Percentiles rank a stretch among this genome's conserved stretches.
Conservation (phyloP, 768 basidiomycete species). For the Mycena galericulata region DNA sequence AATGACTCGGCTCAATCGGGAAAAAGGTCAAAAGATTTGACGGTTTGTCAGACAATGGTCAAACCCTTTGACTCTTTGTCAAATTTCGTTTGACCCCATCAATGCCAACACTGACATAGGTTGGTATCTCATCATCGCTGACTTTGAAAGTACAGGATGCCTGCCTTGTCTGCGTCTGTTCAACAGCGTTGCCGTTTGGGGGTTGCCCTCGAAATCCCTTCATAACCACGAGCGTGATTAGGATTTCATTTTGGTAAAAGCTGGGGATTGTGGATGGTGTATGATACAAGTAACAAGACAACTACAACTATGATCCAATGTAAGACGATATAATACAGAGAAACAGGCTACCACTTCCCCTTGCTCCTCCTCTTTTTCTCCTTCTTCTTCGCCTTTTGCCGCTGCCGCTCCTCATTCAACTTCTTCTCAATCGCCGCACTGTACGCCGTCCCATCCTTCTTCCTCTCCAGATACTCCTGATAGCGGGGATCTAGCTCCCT, state of each 20-base stretch:
- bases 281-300: conserved; percentile 2
- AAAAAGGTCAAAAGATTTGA: not conserved
- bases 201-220: not conserved
- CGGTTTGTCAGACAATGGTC: not conserved
- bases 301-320: conserved; percentile 1
- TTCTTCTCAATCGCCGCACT: conserved; percentile 11
- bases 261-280: not conserved
- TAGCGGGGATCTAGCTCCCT: conserved; percentile 7
- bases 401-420: conserved; percentile 11
- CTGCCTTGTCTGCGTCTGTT: not conserved
- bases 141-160: not conserved
- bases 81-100: not conserved
- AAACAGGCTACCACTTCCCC: conserved; percentile 12
- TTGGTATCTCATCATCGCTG: conserved; percentile 1
- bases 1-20: not conserved
- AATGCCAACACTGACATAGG: not conserved
- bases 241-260: not conserved
- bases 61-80: not conserved
- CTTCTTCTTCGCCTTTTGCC: conserved; percentile 14
- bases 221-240: conserved; percentile 1
- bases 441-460: conserved; percentile 7
- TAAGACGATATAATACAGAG: not conserved
- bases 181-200: not conserved
- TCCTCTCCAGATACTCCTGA: conserved; percentile 13
- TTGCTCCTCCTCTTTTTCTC: conserved; percentile 11